Evolutionary conservation across 495 filamentous ascomycete species (phyloP), one percentile per base, ranked within the genome.

Genomic region (Hypoxylon fragiforme): DNA sequence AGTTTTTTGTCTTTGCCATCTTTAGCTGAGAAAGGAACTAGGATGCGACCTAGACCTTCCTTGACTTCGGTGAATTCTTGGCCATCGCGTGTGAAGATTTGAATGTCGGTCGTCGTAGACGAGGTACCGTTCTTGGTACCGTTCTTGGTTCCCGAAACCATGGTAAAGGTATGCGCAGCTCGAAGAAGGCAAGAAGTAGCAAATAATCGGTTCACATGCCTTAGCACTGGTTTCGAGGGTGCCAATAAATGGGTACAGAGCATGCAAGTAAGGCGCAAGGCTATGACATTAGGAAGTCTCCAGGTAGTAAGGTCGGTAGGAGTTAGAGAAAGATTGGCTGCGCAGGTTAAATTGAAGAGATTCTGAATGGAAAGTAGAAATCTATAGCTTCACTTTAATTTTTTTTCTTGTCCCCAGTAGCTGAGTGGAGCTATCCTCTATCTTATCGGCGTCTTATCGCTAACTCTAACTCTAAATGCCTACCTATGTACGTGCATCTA

Each of bases 41-140:
- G 61, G 16, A 79, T 79, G 18, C 70, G 67, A 24, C 69, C 76
- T 16, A 76, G 64, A 0, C 76, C 76, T 36, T 79, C 76, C 52
- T 72, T 71, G 21, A 77, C 64, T 15, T 71, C 70, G 0, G 63
- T 72, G 53, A 71, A 79, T 14, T 69, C 65, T 38, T 70, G 62
- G 28, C 70, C 70, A 31, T 73, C 64, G 55, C 70, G 66, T 12
- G 50, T 50, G 42, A 76, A 53, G 24, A 65, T 66, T 42, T 71
- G 63, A 18, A 68, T 63, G 18, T 69, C 61, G 55, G 58, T 57
- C 13, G 67, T 64, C 28, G 64, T 44, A 7, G 65, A 49, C 14
- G 59, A 39, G 38, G 44, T 15, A 18, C 40, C 54, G n/a, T n/a
- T n/a, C n/a, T n/a, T n/a, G n/a, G n/a, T n/a, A 28, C 24, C 24